Percentiles rank a stretch among this genome's conserved stretches.
Evolutionary conservation across 139 green algal genomes (phyloP).

Genomic region (Yamagishiella unicocca): DNA sequence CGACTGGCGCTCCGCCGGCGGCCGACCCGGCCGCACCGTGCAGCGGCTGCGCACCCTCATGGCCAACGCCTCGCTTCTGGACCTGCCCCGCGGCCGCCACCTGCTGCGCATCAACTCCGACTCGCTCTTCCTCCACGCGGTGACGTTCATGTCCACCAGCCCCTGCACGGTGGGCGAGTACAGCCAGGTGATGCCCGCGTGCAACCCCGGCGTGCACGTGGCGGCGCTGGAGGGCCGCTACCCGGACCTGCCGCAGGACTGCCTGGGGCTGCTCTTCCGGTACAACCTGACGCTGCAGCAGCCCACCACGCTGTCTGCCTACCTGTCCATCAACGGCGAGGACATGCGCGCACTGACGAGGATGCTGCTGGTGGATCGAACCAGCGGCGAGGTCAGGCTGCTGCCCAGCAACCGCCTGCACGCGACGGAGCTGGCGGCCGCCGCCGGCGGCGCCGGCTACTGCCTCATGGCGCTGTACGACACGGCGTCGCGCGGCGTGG

Average conservation of each 20-base stretch:
- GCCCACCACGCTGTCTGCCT: constrained; percentile 20
- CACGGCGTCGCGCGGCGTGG: background rate
- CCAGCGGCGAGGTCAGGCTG: background rate
- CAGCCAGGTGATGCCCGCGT: constrained; percentile 9
- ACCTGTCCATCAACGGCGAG: constrained; percentile 55
- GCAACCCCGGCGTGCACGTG: background rate
- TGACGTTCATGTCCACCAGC: constrained; percentile 52
- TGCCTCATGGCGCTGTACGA: constrained; percentile 56
- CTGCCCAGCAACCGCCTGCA: constrained; percentile 44
- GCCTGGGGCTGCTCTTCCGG: constrained; percentile 32
- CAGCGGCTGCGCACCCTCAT: constrained; percentile 61
- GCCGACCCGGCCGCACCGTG: constrained; percentile 47
- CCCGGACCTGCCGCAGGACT: background rate
- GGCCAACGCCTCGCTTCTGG: constrained; percentile 49
- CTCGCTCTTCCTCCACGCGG: constrained; percentile 55
- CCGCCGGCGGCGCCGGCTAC: constrained; percentile 37
- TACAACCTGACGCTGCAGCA: constrained; percentile 44
- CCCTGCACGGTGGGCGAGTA: constrained; percentile 50
- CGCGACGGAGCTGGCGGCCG: background rate
- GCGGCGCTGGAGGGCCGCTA: background rate
- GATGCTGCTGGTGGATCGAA: constrained; percentile 60
- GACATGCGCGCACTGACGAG: constrained; percentile 46
- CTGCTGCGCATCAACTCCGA: constrained; percentile 62
- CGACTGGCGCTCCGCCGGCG: constrained; percentile 47
- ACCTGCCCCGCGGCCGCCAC: constrained; percentile 73